Evolutionary conservation across 129 eudicot species (phyloP).

Genomic region (Helichrysum umbraculigerum): DNA sequence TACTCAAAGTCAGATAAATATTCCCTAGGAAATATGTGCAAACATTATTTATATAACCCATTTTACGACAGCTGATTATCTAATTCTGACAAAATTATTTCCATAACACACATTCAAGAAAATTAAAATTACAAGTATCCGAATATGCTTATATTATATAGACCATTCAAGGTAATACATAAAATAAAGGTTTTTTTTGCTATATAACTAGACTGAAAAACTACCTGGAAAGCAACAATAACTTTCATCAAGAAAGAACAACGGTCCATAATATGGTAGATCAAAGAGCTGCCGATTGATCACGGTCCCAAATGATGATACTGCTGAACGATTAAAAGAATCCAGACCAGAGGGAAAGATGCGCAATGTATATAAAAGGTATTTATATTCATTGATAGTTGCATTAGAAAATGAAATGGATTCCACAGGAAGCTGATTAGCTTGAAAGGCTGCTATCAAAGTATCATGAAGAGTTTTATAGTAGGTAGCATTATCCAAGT

Average conservation of each 20-base stretch:
- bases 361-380: slow-evolving; percentile 56
- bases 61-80: too few relatives aligned
- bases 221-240: slow-evolving; percentile 68
- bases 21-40: neutral
- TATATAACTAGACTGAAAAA: neutral
- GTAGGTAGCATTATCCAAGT: slow-evolving; percentile 58
- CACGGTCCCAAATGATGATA: slow-evolving; percentile 51
- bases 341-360: slow-evolving; percentile 68
- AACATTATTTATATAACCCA: too few relatives aligned
- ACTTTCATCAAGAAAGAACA: slow-evolving; percentile 47
- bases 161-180: slow-evolving; percentile 3
- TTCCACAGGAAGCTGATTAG: slow-evolving; percentile 62
- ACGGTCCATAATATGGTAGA: slow-evolving; percentile 60
- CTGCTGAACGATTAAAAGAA: slow-evolving; percentile 50
- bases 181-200: neutral
- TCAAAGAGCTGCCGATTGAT: slow-evolving; percentile 64
- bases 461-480: slow-evolving; percentile 39
- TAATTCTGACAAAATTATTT: too few relatives aligned
- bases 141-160: neutral
- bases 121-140: neutral
- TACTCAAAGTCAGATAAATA: slow-evolving; percentile 17
- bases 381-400: slow-evolving; percentile 34
- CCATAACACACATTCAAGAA: too few relatives aligned
- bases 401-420: slow-evolving; percentile 59
- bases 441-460: slow-evolving; percentile 40